A percentile compares a stretch with the other conserved stretches of the same genome.
These are phyloP conservation scores for Chlamydomonas sp. DNA, from an alignment of 139 green algal species.

Conservation along the genomic window DNA sequence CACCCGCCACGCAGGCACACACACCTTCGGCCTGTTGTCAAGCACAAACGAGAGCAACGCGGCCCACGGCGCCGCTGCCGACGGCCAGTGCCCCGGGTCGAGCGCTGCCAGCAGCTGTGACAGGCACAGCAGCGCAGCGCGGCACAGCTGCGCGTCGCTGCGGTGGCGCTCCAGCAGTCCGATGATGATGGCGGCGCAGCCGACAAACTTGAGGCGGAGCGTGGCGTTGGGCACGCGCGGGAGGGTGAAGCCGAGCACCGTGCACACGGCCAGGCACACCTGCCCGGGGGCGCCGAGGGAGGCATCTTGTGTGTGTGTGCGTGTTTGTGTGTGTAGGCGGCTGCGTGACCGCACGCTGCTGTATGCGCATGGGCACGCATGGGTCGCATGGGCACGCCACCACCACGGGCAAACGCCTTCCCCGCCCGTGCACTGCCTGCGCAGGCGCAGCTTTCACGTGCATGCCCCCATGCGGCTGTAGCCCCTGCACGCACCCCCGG, in stretches of 20 bases:
- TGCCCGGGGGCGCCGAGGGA: slow-evolving; percentile 13
- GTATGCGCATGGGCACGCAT: no score
- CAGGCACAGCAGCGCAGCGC: slow-evolving; percentile 45
- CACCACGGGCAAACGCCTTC: no score
- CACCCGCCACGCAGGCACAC: slow-evolving; percentile 36
- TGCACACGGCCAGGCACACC: slow-evolving; percentile 57
- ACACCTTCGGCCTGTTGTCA: slow-evolving; percentile 66
- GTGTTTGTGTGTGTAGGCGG: neutral
- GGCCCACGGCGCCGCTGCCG: slow-evolving; percentile 27
- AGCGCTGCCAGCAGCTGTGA: slow-evolving; percentile 46
- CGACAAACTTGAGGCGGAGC: slow-evolving; percentile 49
- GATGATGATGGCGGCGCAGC: slow-evolving; percentile 33
- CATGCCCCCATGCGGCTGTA: no score
- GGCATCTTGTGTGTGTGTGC: neutral
- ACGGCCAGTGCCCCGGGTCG: slow-evolving; percentile 35
- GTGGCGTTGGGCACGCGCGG: slow-evolving; percentile 45
- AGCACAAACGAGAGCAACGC: slow-evolving; percentile 36
- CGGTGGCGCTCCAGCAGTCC: slow-evolving; percentile 36
- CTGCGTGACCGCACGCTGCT: no score
- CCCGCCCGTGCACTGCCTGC: no score
- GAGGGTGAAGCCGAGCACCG: slow-evolving; percentile 50
- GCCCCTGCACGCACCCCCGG: neutral
- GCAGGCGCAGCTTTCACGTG: no score
- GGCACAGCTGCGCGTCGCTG: slow-evolving; percentile 20
- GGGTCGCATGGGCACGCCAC: no score